Evolutionary conservation across 495 filamentous ascomycete species (phyloP), one percentile per base, ranked within the genome.

Genomic region (Glarea lozoyensis): DNA sequence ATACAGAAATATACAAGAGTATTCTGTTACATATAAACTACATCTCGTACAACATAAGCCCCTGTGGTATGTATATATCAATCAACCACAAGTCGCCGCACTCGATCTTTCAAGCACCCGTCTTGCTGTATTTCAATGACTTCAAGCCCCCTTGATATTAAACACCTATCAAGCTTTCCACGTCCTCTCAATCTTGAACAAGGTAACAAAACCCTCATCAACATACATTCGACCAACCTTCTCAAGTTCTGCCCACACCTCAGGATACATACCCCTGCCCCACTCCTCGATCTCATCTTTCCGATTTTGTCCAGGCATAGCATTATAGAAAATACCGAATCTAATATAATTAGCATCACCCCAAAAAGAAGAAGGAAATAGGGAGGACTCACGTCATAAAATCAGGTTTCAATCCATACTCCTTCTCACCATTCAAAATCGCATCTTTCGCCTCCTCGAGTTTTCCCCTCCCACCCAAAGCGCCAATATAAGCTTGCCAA

Each of bases 301-400:
- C 54, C 68, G 68, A 27, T 70, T 66, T 22, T 70, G 53, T 15
- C 71, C 70, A 0, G 72, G 76, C 3, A 82, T 69, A 1, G 76
- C 80, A 50, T 88, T 90, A 55, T 82, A 88, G 42, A 88, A 70
- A 10, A 78, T 67, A 12, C 78, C 83, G 34, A 90, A 62, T 21
- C 84, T 88, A 27, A 20, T 29, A n/a, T n/a, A 22, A 31, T 27
- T 0, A 9, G 19, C 31, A 13, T 34, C 31, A 34, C 12, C n/a
- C n/a, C 5, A 10, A 37, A 34, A 17, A 16, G 25, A 25, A 10
- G 3, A 7, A 44, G 10, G 19, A n/a, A 35, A 33, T 22, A 32
- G 37, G 25, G 43, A 31, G 40, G 29, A 80, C 86, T 77, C 63
- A 94, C 88, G 80, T 78, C 47, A 78, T 70, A 34, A 65, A 58